Conservation (phyloP, 2,329 filamentous ascomycete genomes). For the Exophiala dermatitidis region DNA sequence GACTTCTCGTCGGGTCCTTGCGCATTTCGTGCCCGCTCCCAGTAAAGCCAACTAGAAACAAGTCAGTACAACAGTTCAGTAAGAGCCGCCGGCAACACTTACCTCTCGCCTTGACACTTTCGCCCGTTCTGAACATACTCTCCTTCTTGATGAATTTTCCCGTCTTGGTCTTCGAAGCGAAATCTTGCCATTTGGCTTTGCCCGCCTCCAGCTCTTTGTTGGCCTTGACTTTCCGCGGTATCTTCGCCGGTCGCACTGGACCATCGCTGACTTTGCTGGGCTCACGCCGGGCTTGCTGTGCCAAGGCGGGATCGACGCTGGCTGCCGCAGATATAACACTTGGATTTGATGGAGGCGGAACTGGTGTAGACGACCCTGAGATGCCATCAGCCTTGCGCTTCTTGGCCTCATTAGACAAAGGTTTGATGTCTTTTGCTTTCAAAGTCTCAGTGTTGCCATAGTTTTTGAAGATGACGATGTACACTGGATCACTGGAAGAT, state of each 20-base stretch:
- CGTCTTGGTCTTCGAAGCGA: conserved; percentile 63
- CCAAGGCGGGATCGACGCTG: conserved; percentile 58
- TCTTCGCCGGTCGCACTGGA: conserved; percentile 56
- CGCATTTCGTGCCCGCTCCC: conserved; percentile 94
- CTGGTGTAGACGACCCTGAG: conserved; percentile 45
- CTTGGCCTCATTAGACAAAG: conserved; percentile 62
- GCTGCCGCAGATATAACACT: conserved; percentile 60
- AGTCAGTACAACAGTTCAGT: conserved; percentile 25
- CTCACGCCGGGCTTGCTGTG: conserved; percentile 57
- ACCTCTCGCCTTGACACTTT: conserved; percentile 82
- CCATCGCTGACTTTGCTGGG: conserved; percentile 57
- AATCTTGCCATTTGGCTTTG: conserved; percentile 93
- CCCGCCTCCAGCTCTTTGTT: conserved; percentile 84
- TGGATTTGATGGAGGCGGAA: conserved; percentile 39
- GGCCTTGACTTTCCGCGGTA: conserved; percentile 72
- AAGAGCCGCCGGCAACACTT: conserved; percentile 30
- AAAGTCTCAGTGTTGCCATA: conserved; percentile 76
- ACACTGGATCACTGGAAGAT: conserved; percentile 82
- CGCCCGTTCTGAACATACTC: conserved; percentile 93
- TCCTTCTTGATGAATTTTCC: conserved; percentile 70
- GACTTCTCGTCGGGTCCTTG: conserved; percentile 74
- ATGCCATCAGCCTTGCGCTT: conserved; percentile 81
- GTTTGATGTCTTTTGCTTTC: conserved; percentile 73
- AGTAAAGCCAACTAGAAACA: conserved; percentile 74
- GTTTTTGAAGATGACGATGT: conserved; percentile 89